Evolutionary conservation across 768 basidiomycete genomes (phyloP).

Genomic region (Boletus rubescentipes): DNA sequence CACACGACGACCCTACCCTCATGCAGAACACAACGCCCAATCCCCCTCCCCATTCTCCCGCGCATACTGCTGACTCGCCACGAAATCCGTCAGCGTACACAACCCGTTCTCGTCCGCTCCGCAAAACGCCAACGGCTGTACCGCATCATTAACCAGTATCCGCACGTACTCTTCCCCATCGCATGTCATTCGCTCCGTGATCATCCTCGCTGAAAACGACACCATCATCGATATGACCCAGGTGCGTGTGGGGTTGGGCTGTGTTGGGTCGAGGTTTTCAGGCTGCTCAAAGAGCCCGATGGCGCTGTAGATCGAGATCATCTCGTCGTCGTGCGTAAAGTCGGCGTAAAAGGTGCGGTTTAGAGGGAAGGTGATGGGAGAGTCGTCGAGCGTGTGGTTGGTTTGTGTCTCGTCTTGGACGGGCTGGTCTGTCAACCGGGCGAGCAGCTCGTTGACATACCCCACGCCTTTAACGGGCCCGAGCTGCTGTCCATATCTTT

Average conservation of each 20-base stretch:
- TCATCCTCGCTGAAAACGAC: conserved; percentile 71
- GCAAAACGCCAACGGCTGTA: conserved; percentile 62
- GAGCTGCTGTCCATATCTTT: conserved; percentile 63
- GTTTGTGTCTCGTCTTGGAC: conserved; percentile 73
- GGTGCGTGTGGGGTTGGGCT: conserved; percentile 26
- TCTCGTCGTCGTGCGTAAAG: conserved; percentile 83
- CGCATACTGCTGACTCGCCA: conserved; percentile 68
- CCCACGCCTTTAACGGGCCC: conserved; percentile 81
- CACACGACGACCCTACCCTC: neutral
- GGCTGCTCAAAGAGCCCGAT: conserved; percentile 50
- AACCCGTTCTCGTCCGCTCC: conserved; percentile 50
- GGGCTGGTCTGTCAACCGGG: conserved; percentile 61
- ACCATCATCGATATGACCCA: conserved; percentile 61
- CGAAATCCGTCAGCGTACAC: conserved; percentile 62
- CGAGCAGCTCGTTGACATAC: conserved; percentile 82
- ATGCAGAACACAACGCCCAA: conserved; percentile 54
- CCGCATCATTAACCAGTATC: conserved; percentile 69
- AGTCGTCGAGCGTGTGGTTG: conserved; percentile 67
- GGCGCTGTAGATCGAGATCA: conserved; percentile 69
- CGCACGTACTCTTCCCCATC: conserved; percentile 49
- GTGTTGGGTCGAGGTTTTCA: conserved; percentile 15
- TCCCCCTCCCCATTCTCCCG: conserved; percentile 66
- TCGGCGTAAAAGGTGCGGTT: conserved; percentile 67
- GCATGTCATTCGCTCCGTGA: conserved; percentile 66
- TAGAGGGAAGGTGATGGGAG: conserved; percentile 69